Conservation (phyloP, 257 asterid species). For the Parsonsia alboflavescens region DNA sequence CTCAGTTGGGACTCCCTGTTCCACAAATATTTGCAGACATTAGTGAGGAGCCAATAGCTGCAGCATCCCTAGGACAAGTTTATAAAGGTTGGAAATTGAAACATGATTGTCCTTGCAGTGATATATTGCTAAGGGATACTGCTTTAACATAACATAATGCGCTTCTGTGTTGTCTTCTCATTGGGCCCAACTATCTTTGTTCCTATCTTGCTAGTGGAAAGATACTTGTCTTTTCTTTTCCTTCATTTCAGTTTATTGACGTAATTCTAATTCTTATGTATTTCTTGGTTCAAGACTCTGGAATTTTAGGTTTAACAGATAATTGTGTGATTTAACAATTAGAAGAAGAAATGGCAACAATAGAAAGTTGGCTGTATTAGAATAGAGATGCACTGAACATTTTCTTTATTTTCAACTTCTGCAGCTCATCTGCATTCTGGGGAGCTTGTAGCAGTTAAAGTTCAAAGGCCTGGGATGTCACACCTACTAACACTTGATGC, state of each 20-base stretch:
- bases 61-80: slow-evolving; percentile 97
- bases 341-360: background rate
- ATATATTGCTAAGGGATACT: background rate
- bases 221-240: background rate
- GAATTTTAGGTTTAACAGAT: background rate
- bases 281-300: background rate
- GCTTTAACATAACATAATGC: background rate
- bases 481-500: slow-evolving; percentile 84
- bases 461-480: slow-evolving; percentile 98
- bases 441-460: slow-evolving; percentile 98
- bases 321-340: background rate
- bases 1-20: slow-evolving; percentile 79
- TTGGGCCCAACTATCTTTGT: slow-evolving; percentile 1
- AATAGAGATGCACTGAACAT: slow-evolving; percentile 8
- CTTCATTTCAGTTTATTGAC: background rate
- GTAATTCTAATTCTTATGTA: background rate
- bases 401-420: slow-evolving; percentile 59
- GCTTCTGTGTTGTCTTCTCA: background rate
- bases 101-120: background rate
- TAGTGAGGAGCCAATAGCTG: slow-evolving; percentile 87
- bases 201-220: background rate
- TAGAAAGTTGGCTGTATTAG: background rate
- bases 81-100: slow-evolving; percentile 70
- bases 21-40: slow-evolving; percentile 86
- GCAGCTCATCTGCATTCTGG: slow-evolving; percentile 99